These are phyloP conservation scores for Centrapalus pauciflorus DNA, from an alignment of 129 eudicot species.

Conservation along the genomic window DNA sequence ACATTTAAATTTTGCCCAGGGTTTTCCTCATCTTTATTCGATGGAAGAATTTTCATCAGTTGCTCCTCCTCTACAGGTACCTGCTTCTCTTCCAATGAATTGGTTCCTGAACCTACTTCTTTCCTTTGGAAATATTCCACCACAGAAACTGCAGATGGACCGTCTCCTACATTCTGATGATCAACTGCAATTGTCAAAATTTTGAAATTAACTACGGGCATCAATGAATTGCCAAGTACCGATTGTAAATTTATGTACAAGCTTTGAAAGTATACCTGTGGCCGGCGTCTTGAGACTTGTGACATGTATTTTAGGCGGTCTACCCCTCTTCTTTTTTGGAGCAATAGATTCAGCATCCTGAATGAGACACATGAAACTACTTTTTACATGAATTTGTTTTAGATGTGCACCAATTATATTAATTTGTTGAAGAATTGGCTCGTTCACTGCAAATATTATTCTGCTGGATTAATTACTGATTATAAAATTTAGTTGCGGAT, in stretches of 20 bases:
- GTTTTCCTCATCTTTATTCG: conserved; percentile 12
- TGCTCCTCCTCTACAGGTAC: conserved; percentile 5
- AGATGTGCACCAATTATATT: too few species aligned
- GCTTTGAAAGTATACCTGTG: conserved; percentile 28
- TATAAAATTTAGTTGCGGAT: too few species aligned
- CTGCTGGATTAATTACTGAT: too few species aligned
- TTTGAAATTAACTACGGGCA: background rate
- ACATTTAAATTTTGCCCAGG: conserved; percentile 15
- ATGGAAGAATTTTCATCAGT: background rate
- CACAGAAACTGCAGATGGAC: conserved; percentile 4
- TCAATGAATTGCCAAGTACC: background rate
- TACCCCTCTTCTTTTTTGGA: conserved; percentile 57
- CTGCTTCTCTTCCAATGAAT: conserved; percentile 18
- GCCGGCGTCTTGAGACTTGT: conserved; percentile 15
- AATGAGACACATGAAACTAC: conserved; percentile 4
- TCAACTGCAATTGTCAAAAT: conserved; percentile 20
- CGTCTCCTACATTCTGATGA: conserved; percentile 16
- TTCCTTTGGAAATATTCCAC: conserved; percentile 14
- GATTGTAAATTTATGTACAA: background rate
- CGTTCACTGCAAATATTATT: too few species aligned
- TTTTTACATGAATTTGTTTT: background rate
- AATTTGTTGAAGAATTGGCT: too few species aligned
- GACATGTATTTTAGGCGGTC: conserved; percentile 37
- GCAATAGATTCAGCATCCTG: conserved; percentile 33
- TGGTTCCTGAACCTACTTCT: conserved; percentile 19